phyloP scores from a whole-genome alignment of 306 rosid genomes.

The Datisca glomerata region DNA sequence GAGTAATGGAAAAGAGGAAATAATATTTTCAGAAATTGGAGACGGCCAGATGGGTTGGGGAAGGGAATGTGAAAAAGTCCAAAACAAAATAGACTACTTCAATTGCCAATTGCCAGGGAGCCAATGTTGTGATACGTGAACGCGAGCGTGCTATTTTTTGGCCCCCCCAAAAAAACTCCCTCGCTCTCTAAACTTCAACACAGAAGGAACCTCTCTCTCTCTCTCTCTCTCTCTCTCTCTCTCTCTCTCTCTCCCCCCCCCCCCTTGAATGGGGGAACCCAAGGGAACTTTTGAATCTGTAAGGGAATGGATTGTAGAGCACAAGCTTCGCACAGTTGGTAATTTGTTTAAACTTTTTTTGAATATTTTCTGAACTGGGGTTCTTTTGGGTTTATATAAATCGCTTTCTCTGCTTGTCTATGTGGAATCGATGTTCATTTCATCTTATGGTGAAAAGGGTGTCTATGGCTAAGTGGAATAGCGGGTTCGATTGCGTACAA shows the following conservation, averaged over 20 bases:
- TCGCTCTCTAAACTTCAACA: not conserved
- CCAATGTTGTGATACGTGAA: no score
- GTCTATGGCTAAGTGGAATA: constrained; percentile 78
- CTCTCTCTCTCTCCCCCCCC: constrained; percentile 3
- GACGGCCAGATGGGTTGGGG: no score
- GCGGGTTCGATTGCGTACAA: constrained; percentile 86
- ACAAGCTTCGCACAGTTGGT: constrained; percentile 95
- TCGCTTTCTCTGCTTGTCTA: not conserved
- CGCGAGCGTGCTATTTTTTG: not conserved
- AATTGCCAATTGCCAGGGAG: not conserved
- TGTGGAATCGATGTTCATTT: not conserved
- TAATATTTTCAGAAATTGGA: no score
- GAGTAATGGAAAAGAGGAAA: no score
- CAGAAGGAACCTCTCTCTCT: not conserved
- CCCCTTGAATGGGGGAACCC: constrained; percentile 54
- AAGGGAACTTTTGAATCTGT: constrained; percentile 43
- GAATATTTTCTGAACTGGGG: not conserved
- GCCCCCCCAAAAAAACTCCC: not conserved
- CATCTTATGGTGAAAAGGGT: constrained; percentile 30
- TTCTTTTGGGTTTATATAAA: not conserved
- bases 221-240: not conserved
- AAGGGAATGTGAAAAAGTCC: no score
- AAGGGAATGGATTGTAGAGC: constrained; percentile 73
- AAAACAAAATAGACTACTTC: no score
- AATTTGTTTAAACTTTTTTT: no score